phyloP scores from a whole-genome alignment of 805 yeast species.

The Candida boleticola region DNA sequence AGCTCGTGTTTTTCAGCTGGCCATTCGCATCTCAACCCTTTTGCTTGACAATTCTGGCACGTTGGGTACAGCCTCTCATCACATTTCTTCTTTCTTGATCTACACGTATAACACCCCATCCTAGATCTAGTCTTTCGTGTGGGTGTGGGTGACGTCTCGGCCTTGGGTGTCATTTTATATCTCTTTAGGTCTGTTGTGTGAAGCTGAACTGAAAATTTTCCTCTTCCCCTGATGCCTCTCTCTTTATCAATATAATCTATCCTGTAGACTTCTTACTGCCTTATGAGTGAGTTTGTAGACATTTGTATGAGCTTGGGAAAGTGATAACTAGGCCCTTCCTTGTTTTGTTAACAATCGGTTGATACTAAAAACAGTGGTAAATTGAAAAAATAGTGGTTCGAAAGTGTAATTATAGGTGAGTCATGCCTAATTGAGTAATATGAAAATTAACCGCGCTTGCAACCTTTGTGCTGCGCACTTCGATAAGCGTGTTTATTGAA shows the following conservation, averaged over 20 bases:
- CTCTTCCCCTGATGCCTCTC: too few species aligned
- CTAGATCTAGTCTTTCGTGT: conserved; percentile 20
- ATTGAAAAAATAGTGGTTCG: too few species aligned
- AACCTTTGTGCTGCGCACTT: too few species aligned
- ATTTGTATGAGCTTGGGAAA: too few species aligned
- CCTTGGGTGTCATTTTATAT: too few species aligned
- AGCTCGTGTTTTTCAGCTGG: conserved; percentile 21
- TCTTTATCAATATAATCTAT: not conserved
- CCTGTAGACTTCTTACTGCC: not conserved
- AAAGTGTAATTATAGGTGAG: conserved; percentile 9
- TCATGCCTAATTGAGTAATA: conserved; percentile 29
- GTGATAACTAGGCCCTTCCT: too few species aligned
- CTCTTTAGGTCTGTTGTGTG: too few species aligned
- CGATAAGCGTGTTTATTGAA: too few species aligned
- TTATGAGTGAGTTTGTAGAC: not conserved
- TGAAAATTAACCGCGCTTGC: conserved; percentile 29
- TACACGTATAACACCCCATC: conserved; percentile 33
- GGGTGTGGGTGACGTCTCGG: too few species aligned
- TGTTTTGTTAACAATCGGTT: too few species aligned
- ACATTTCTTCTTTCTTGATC: conserved; percentile 28
- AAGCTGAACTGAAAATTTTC: too few species aligned
- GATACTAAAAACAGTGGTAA: too few species aligned
- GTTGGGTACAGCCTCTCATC: conserved; percentile 31
- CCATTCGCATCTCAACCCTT: conserved; percentile 25
- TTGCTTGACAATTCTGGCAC: conserved; percentile 24